phyloP scores from a whole-genome alignment of 2,329 filamentous ascomycete species.

The Pseudogymnoascus sp. region DNA sequence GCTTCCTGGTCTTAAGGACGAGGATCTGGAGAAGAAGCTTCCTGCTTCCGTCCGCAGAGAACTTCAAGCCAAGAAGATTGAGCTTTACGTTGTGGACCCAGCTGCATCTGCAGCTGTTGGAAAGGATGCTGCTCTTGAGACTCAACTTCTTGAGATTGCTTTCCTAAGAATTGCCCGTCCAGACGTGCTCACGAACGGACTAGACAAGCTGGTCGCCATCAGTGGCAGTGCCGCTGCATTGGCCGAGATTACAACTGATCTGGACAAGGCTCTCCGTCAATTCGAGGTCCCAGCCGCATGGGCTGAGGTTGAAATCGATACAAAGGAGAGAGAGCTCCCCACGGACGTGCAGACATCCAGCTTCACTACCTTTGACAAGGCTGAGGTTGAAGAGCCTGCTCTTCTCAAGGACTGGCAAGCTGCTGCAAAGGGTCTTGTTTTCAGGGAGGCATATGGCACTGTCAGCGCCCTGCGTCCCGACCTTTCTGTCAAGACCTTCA shows the following conservation, averaged over 20 bases:
- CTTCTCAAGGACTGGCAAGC: slow-evolving; percentile 71
- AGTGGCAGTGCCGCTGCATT: slow-evolving; percentile 44
- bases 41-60: slow-evolving; percentile 61
- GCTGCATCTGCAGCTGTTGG: slow-evolving; percentile 59
- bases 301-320: slow-evolving; percentile 60
- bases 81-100: slow-evolving; percentile 70
- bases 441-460: slow-evolving; percentile 90
- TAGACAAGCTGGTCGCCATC: slow-evolving; percentile 58
- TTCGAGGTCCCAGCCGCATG: slow-evolving; percentile 74
- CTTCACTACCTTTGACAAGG: slow-evolving; percentile 73
- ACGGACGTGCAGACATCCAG: slow-evolving; percentile 66
- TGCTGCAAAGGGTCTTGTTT: slow-evolving; percentile 77
- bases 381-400: slow-evolving; percentile 58
- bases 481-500: slow-evolving; percentile 73
- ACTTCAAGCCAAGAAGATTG: slow-evolving; percentile 60
- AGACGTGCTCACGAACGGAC: slow-evolving; percentile 50
- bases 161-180: slow-evolving; percentile 74
- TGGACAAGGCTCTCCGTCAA: slow-evolving; percentile 63
- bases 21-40: slow-evolving; percentile 83
- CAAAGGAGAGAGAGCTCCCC: slow-evolving; percentile 45
- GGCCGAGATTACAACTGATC: slow-evolving; percentile 53
- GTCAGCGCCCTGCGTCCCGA: slow-evolving; percentile 72
- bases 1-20: slow-evolving; percentile 72
- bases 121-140: slow-evolving; percentile 52
- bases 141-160: slow-evolving; percentile 66